phyloP scores from a whole-genome alignment of 805 yeast genomes.

The Candida easanensis region DNA sequence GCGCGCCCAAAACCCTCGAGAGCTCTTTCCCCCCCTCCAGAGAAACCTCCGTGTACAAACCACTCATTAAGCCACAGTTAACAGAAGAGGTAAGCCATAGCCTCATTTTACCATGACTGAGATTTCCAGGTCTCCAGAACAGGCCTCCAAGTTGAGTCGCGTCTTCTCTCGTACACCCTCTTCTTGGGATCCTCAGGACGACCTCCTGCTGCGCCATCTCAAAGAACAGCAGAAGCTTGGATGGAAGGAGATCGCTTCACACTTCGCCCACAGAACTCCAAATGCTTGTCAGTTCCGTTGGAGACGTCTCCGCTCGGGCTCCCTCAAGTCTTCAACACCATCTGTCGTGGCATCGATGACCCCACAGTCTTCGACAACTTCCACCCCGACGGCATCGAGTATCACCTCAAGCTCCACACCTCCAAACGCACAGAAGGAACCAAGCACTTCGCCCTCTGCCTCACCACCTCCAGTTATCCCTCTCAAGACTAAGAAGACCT shows the following conservation, averaged over 20 bases:
- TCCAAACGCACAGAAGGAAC: slow-evolving; percentile 7
- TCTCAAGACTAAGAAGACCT: background rate
- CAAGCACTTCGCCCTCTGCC: slow-evolving; percentile 15
- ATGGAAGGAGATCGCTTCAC: slow-evolving; percentile 84
- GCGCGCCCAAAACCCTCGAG: no score
- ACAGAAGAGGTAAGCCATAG: no score
- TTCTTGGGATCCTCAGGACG: slow-evolving; percentile 82
- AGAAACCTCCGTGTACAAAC: no score
- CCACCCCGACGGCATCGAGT: slow-evolving; percentile 18
- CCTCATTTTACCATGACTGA: slow-evolving; percentile 2
- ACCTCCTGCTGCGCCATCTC: slow-evolving; percentile 63
- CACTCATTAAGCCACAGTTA: no score
- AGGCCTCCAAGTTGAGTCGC: slow-evolving; percentile 20
- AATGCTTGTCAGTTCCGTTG: slow-evolving; percentile 89
- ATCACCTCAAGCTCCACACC: slow-evolving; percentile 12
- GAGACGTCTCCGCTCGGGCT: slow-evolving; percentile 61
- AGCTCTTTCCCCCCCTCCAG: no score
- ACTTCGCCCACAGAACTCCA: slow-evolving; percentile 78
- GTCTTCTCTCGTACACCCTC: slow-evolving; percentile 40
- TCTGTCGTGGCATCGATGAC: slow-evolving; percentile 3
- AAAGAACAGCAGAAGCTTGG: slow-evolving; percentile 83
- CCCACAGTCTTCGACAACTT: slow-evolving; percentile 13
- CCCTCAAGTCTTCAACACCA: slow-evolving; percentile 29
- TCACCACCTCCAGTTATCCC: slow-evolving; percentile 11
- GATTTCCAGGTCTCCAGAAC: slow-evolving; percentile 1